phyloP scores from a whole-genome alignment of 78 protist species.

The Emiliania huxleyi region DNA sequence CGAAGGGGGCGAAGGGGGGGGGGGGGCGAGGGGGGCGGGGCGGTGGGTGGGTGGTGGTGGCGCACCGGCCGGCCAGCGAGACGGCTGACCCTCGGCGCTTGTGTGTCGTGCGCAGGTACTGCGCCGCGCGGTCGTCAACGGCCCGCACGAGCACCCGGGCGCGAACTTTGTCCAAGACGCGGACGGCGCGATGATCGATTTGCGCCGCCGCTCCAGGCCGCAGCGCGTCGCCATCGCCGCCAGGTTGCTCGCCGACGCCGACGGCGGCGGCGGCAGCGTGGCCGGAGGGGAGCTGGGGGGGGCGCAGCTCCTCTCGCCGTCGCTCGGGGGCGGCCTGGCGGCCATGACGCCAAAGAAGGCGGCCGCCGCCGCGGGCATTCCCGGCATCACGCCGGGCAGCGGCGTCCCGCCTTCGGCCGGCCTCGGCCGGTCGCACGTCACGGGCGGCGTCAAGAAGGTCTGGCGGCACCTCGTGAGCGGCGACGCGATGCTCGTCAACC shows the following conservation, averaged over 20 bases:
- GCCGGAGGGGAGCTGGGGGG: not conserved
- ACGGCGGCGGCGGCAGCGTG: not conserved
- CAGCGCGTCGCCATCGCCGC: conserved; percentile 70
- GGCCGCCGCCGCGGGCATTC: not conserved
- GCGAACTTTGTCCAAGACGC: conserved; percentile 79
- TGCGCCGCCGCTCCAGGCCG: conserved; percentile 46
- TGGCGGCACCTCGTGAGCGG: conserved; percentile 89
- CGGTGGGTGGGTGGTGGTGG: no score
- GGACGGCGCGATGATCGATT: conserved; percentile 51
- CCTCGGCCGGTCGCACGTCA: not conserved
- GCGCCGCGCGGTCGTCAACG: conserved; percentile 89
- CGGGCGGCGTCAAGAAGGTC: conserved; percentile 60
- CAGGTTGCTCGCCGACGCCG: conserved; percentile 41
- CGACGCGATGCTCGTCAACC: conserved; percentile 92
- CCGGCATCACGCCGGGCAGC: no score
- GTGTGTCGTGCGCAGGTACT: conserved; percentile 1
- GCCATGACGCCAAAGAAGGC: not conserved
- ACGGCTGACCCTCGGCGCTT: no score
- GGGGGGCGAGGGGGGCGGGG: no score
- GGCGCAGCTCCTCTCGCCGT: not conserved
- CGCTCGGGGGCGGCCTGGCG: not conserved
- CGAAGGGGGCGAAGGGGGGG: no score
- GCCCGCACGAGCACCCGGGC: conserved; percentile 94
- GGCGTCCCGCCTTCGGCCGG: not conserved
- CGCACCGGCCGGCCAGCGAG: no score